Evolutionary conservation across 495 filamentous ascomycete genomes (phyloP).

Genomic region (Mycothermus thermophilus): DNA sequence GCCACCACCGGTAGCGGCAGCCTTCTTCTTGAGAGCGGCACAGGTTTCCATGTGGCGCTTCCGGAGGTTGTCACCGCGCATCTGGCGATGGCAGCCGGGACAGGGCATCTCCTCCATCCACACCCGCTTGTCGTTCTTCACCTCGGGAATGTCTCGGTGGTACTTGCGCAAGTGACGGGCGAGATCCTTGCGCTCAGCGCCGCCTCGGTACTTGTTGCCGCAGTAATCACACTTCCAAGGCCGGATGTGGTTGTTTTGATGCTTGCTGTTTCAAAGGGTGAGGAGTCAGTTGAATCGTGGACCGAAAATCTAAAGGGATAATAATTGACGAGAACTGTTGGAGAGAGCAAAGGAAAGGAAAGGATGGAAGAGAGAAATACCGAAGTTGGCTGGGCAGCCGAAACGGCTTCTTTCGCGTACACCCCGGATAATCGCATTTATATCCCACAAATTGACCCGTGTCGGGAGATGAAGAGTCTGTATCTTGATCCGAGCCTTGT

Average conservation of each 20-base stretch:
- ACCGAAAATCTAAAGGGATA: background rate
- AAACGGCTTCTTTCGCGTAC: too few relatives aligned
- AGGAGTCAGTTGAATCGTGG: background rate
- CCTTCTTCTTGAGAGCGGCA: too few relatives aligned
- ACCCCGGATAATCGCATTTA: background rate
- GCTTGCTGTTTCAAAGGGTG: conserved; percentile 1
- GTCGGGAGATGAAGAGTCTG: background rate
- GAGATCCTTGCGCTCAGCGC: conserved; percentile 3
- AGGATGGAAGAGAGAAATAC: too few relatives aligned
- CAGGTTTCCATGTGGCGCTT: conserved; percentile 1
- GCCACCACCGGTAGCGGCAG: too few relatives aligned
- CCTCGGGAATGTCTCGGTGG: background rate
- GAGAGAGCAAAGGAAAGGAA: too few relatives aligned
- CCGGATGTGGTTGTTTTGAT: conserved; percentile 3
- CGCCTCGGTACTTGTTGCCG: background rate
- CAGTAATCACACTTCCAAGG: conserved; percentile 1
- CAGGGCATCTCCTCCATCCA: background rate
- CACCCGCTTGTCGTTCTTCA: background rate
- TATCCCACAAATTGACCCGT: background rate
- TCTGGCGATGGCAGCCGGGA: background rate
- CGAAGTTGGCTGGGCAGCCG: too few relatives aligned
- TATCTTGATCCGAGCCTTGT: background rate
- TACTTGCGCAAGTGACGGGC: background rate
- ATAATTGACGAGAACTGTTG: too few relatives aligned
- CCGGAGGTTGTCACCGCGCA: conserved; percentile 1